Evolutionary conservation across 352 stramenopile genomes (phyloP).

Genomic region (Pythium oligandrum): DNA sequence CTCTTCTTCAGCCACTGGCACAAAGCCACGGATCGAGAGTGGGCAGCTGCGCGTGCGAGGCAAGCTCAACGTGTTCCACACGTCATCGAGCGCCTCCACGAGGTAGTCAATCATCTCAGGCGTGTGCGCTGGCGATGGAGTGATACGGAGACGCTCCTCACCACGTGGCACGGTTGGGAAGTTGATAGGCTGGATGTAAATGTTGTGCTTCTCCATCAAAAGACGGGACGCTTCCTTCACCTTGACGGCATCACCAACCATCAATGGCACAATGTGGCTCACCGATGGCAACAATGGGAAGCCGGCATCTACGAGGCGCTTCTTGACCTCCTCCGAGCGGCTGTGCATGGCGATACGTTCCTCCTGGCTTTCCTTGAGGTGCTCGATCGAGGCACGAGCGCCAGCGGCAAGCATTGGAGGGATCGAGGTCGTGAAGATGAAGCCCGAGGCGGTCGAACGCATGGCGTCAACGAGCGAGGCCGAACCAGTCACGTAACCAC

Average conservation of each 20-base stretch:
- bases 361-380: constrained; percentile 82
- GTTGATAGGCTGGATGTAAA: constrained; percentile 92
- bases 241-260: constrained; percentile 86
- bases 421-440: constrained; percentile 91
- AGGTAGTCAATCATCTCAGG: constrained; percentile 86
- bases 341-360: constrained; percentile 82
- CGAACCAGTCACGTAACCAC: constrained; percentile 87
- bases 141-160: constrained; percentile 88
- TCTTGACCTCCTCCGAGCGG: constrained; percentile 82
- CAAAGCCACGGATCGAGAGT: constrained; percentile 37
- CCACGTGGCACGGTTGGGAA: constrained; percentile 87
- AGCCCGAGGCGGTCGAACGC: constrained; percentile 80
- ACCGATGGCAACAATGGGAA: constrained; percentile 85
- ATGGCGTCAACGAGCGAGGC: constrained; percentile 84
- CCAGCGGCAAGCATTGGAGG: constrained; percentile 82
- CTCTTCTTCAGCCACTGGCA: constrained; percentile 38
- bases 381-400: constrained; percentile 67
- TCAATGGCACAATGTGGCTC: constrained; percentile 88
- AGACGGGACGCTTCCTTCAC: constrained; percentile 86
- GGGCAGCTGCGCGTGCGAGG: constrained; percentile 34
- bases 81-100: constrained; percentile 73
- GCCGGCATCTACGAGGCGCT: constrained; percentile 69
- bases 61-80: constrained; percentile 84
- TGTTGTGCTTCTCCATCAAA: constrained; percentile 89
- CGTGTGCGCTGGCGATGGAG: constrained; percentile 82